Evolutionary conservation across 1,284 basidiomycete genomes (phyloP), one percentile per base, ranked within the genome.

Genomic region (Xerocomus nothofagi): DNA sequence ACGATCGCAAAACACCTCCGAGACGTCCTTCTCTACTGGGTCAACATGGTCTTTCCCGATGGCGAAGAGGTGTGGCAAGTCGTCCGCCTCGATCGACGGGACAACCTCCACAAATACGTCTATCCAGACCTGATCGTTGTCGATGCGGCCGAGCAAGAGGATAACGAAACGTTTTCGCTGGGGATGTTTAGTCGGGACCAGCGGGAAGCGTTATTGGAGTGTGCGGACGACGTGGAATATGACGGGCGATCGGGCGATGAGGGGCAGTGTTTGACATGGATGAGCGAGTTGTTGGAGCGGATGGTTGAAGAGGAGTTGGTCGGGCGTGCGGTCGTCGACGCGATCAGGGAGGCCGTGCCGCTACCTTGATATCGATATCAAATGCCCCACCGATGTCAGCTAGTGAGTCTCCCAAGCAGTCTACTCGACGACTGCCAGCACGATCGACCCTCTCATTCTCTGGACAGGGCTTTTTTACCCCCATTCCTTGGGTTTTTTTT

Each of bases 51-150:
- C 36, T 65, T 62, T 24, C 7, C 4, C 32, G 60, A 63, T 20
- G 60, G 60, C 8, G 58, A 57, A n/a, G 58, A 62, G 32, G 58
- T 62, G 5, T 67, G 64, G 60, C 64, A 62, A 5, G 63, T 62
- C 51, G 54, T 62, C 14, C 61, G 61, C 10, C 59, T 67, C 30
- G 49, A 53, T 14, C 32, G 32, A 2, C 56, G 34, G 2, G 52
- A 30, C 36, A 31, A 42, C 20, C 15, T 39, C 17, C 31, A 50
- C 44, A 52, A 49, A 18, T 66, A 67, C 41, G 50, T 60, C 32
- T 67, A 65, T 10, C 65, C 65, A 3, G 64, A 63, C 33, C 10
- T 67, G 32, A 56, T 66, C 44, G 63, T 64, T 21, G 56, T 65
- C 37, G 58, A 65, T 14, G 50, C 27, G 21, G 17, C 27, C 39